Percentiles rank a stretch among this genome's conserved stretches.
These are phyloP conservation scores for Aspergillus sparsus DNA, from an alignment of 495 filamentous ascomycete species.

Conservation along the genomic window DNA sequence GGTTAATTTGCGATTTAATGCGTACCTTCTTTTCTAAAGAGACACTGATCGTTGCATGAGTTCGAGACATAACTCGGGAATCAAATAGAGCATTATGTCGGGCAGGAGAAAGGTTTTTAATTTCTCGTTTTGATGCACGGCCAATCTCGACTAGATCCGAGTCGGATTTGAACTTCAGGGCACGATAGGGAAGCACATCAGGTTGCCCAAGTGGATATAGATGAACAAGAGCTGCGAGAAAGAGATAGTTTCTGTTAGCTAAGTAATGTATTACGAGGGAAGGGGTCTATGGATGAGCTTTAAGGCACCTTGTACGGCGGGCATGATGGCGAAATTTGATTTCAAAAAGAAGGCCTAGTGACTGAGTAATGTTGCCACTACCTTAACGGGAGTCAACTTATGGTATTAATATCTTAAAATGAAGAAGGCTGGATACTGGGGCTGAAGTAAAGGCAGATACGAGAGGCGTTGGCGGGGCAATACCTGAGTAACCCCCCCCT, in stretches of 20 bases:
- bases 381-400: no score
- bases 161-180: constrained; percentile 32
- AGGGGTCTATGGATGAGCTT: background rate
- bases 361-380: background rate
- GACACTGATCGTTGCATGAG: constrained; percentile 65
- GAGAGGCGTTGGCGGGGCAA: no score
- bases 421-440: background rate
- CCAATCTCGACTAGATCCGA: constrained; percentile 48
- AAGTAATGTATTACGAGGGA: background rate
- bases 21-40: constrained; percentile 47
- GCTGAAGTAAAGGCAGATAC: background rate
- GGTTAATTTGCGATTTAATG: background rate
- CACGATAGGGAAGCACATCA: constrained; percentile 32
- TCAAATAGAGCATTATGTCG: constrained; percentile 73
- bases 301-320: constrained; percentile 20
- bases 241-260: constrained; percentile 18
- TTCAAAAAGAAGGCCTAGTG: background rate
- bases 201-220: constrained; percentile 26
- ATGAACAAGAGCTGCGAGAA: constrained; percentile 30
- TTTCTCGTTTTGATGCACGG: constrained; percentile 59
- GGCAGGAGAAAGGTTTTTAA: constrained; percentile 51
- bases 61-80: constrained; percentile 77
- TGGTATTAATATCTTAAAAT: no score
- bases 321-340: constrained; percentile 11
- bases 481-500: no score